These are phyloP conservation scores for Lojkania enalia DNA, from an alignment of 2,329 filamentous ascomycete species.

Conservation along the genomic window DNA sequence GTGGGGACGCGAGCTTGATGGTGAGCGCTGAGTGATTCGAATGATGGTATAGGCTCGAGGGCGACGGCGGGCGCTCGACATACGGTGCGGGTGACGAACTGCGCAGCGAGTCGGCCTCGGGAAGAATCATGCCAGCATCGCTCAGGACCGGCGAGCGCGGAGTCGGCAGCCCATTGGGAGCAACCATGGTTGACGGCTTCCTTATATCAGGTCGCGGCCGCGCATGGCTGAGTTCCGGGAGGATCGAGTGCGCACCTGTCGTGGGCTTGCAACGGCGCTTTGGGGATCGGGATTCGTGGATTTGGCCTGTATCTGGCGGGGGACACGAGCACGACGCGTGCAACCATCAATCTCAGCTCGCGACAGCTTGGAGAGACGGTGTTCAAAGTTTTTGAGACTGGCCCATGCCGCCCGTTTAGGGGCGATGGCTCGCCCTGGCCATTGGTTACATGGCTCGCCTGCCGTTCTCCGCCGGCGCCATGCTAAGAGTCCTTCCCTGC, in stretches of 20 bases:
- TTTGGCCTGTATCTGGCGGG: conserved; percentile 4
- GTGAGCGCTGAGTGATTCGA: conserved; percentile 23
- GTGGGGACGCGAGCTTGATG: conserved; percentile 32
- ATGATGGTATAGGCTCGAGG: conserved; percentile 35
- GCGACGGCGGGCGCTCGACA: conserved; percentile 51
- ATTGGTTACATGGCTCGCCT: too few species aligned
- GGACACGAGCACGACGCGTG: conserved; percentile 21
- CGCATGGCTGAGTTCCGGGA: conserved; percentile 19
- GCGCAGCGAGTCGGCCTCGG: conserved; percentile 54
- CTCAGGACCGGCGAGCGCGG: conserved; percentile 76
- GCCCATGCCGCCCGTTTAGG: too few species aligned
- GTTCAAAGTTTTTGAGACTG: conserved; percentile 22
- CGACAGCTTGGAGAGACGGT: conserved; percentile 17
- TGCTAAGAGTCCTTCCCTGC: too few species aligned
- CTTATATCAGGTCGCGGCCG: conserved; percentile 22
- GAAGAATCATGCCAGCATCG: conserved; percentile 93
- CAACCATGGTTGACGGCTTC: conserved; percentile 16
- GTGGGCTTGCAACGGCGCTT: neutral
- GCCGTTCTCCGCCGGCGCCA: too few species aligned
- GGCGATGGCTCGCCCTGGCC: too few species aligned
- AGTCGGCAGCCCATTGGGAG: conserved; percentile 17
- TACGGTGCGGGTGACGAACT: conserved; percentile 57
- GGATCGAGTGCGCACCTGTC: neutral
- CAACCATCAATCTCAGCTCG: conserved; percentile 18
- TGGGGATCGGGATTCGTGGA: neutral